Base-by-base conservation (phyloP, 1,284 basidiomycete genomes). In the Leccinum pachyderme region DNA sequence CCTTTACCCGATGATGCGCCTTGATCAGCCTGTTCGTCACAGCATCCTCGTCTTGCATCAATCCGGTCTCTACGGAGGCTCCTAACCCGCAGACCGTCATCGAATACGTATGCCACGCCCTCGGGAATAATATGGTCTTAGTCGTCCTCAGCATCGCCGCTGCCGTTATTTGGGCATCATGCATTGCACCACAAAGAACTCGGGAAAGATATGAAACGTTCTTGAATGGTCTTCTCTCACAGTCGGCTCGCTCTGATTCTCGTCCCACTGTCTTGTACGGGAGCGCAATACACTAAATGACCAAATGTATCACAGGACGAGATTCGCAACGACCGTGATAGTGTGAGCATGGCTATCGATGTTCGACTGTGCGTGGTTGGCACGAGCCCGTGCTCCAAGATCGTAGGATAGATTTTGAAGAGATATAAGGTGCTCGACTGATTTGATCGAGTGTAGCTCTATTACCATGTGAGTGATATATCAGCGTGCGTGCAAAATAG, bases 251-350 rank as follows among this genome's bases (percentile, higher is more conserved):
- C 87, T 88, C 1, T 91, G 67, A 65, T 86, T 82, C 66, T 91
- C 89, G 7, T 84, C 81, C 89, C 90, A 92, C 67, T 78, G 66
- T 89, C 86, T 54, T 81, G 75, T n/a, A 90, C 86, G 1, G 81
- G 75, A 11, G 72, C 65, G 24, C 79, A 77, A 54, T 76, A 72
- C 6, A 82, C 67, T 6, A 81, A 56, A 8, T 76, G 73, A 1
- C 82, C 84, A 8, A 73, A 71, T 9, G 33, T 50, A 3, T 79
- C 59, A 27, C 77, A 77, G 53, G 4, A 80, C 77, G 33, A 92
- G 78, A 56, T 85, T 76, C 11, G 75, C 68, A 2, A 86, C 81
- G 18, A 77, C 7, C 18, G 72, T 69, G 52, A 79, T 77, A 8
- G 77, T 69, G 15, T 81, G 75, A 6, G 80, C 78, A 72, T 5